A percentile compares a stretch with the other conserved stretches of the same genome.
phyloP scores from a whole-genome alignment of 345 rosid genomes.

The Eucalyptus cloeziana region DNA sequence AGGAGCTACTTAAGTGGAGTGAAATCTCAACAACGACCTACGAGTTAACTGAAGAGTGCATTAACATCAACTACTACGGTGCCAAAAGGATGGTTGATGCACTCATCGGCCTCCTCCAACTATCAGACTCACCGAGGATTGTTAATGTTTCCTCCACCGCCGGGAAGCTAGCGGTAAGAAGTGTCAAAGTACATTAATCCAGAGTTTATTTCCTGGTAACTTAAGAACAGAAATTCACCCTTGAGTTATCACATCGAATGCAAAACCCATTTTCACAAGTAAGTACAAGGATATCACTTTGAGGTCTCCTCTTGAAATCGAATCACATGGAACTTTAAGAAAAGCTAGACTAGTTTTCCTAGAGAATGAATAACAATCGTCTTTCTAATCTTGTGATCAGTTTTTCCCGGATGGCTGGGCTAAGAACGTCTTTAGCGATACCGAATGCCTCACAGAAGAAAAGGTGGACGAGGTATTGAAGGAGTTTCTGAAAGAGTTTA shows the following conservation, averaged over 20 bases:
- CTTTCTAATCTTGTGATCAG: not conserved
- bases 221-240: not conserved
- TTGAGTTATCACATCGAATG: not conserved
- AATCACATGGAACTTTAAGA: not conserved
- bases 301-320: not conserved
- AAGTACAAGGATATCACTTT: not conserved
- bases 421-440: slow-evolving; percentile 16
- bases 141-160: slow-evolving; percentile 7
- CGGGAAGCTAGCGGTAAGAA: slow-evolving; percentile 6
- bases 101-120: slow-evolving; percentile 2
- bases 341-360: not conserved
- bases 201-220: not conserved
- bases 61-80: slow-evolving; percentile 5
- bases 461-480: slow-evolving; percentile 28
- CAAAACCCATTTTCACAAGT: not conserved
- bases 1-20: not conserved
- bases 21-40: not conserved
- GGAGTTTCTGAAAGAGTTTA: slow-evolving; percentile 23
- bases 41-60: slow-evolving; percentile 5
- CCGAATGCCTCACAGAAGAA: slow-evolving; percentile 23
- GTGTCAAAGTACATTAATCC: slow-evolving; percentile 5
- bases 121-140: slow-evolving; percentile 22
- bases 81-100: slow-evolving; percentile 7
- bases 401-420: slow-evolving; percentile 25
- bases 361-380: not conserved